Base-by-base conservation (phyloP, 176 grass and related monocot genomes). In the Avena atlantica region DNA sequence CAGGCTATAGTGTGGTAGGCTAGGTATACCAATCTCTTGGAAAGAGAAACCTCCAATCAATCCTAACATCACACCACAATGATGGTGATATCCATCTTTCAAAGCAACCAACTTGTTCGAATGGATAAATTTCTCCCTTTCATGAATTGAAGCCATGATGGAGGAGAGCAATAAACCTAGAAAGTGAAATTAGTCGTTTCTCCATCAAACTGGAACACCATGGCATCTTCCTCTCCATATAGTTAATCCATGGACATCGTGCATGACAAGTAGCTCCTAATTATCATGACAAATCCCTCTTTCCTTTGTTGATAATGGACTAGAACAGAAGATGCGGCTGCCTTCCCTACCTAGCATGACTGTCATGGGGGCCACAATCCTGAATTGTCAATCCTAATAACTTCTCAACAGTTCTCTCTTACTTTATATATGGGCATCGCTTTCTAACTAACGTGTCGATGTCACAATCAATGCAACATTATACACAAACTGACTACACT, bases 221-320 rank as follows among this genome's bases (percentile, higher is more conserved):
- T 63, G 71, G 70, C 55, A 58, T 78, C 86, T 88, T 73, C 63
- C 82, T 83, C 77, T 82, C 86, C 86, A 82, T 72, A 74, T 16
- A 13, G 48, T 51, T 86, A 86, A 89, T 70, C 17, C 78, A 64
- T 58, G 83, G 90, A 73, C 70, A 48, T 71, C 70, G 47, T 31
- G 62, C 83, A 85, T 82, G 82, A 78, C 82, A 91, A 78, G 90
- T 88, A 85, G 71, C 84, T 89, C 59, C 44, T 86, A 79, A 84
- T 59, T 70, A 89, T 84, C 17, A 13, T n/a, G 57, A 55, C 19
- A 27, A 55, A 31, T 80, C 40, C 14, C 65, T 67, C 67, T 79
- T 92, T 79, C 73, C 65, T 50, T 82, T 55, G 23, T 23, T 42
- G 5, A 89, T 67, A 82, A 79, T 77, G 73, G 63, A 62, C 60